A percentile compares a stretch with the other conserved stretches of the same genome.
Conservation (phyloP, 495 filamentous ascomycete genomes). For the Annulohypoxylon stygium region DNA sequence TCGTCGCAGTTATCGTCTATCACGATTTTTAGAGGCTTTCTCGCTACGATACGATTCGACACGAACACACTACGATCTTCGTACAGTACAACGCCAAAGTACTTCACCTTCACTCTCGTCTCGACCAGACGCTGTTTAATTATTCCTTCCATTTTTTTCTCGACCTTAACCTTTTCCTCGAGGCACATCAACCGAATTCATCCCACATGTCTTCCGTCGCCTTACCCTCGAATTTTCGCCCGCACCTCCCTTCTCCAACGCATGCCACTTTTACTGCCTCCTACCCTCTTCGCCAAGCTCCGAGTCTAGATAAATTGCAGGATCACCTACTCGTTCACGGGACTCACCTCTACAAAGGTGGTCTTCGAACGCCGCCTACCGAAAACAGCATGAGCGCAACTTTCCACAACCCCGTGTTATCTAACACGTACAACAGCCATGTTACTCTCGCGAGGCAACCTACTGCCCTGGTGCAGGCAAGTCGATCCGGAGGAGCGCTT, state of each 20-base stretch:
- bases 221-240: conserved; percentile 44
- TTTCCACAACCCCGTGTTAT: conserved; percentile 59
- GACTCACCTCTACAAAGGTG: conserved; percentile 43
- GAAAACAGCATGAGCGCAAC: conserved; percentile 64
- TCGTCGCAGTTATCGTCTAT: background rate
- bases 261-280: conserved; percentile 26
- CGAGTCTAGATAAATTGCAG: conserved; percentile 30
- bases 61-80: conserved; percentile 3
- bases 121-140: conserved; percentile 7
- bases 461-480: conserved; percentile 41
- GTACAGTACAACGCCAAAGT: conserved; percentile 1
- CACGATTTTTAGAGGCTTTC: conserved; percentile 32
- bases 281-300: conserved; percentile 28
- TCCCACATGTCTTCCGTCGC: conserved; percentile 52
- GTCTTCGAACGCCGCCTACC: conserved; percentile 65
- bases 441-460: conserved; percentile 52
- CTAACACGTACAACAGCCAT: conserved; percentile 57
- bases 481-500: conserved; percentile 44
- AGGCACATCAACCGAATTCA: conserved; percentile 29
- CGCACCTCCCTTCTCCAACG: conserved; percentile 44
- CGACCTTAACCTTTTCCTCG: conserved; percentile 10
- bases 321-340: conserved; percentile 25
- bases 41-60: background rate
- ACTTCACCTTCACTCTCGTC: conserved; percentile 18
- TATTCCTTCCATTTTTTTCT: conserved; percentile 27